Evolutionary conservation across 2,329 filamentous ascomycete species (phyloP).

Genomic region (Colletotrichum gloeosporioides): DNA sequence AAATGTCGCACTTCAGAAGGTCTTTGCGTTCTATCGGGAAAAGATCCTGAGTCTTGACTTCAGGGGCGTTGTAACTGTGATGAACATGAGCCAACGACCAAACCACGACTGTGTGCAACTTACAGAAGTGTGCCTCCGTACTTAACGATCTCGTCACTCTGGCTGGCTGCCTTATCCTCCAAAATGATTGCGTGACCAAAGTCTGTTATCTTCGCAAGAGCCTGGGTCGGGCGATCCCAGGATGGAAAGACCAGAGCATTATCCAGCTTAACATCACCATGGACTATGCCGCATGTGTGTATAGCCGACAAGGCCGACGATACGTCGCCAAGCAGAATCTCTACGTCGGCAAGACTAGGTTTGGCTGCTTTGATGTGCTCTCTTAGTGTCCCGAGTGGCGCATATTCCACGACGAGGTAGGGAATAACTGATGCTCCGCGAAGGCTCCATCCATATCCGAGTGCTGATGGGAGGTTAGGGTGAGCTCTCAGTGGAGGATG

Average conservation of each 20-base stretch:
- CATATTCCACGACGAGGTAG: neutral
- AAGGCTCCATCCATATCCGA: neutral
- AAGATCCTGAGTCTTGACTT: neutral
- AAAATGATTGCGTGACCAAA: neutral
- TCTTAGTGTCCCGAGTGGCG: neutral
- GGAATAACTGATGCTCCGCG: neutral
- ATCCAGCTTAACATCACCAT: neutral
- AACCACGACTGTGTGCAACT: rapidly evolving
- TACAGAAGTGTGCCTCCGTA: neutral
- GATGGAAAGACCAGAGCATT: neutral
- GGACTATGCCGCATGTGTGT: neutral
- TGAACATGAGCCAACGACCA: rapidly evolving
- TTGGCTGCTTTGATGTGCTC: neutral
- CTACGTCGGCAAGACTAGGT: neutral
- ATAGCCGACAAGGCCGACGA: neutral
- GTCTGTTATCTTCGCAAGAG: neutral
- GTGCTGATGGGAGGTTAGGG: neutral
- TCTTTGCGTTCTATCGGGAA: neutral
- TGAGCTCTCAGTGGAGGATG: neutral
- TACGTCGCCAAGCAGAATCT: neutral
- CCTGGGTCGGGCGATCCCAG: neutral
- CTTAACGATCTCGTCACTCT: neutral
- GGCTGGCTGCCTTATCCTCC: neutral
- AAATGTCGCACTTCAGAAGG: neutral
- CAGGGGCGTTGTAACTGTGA: neutral